These are phyloP conservation scores for Jackrogersella minutella DNA, from an alignment of 495 filamentous ascomycete species.

Conservation along the genomic window DNA sequence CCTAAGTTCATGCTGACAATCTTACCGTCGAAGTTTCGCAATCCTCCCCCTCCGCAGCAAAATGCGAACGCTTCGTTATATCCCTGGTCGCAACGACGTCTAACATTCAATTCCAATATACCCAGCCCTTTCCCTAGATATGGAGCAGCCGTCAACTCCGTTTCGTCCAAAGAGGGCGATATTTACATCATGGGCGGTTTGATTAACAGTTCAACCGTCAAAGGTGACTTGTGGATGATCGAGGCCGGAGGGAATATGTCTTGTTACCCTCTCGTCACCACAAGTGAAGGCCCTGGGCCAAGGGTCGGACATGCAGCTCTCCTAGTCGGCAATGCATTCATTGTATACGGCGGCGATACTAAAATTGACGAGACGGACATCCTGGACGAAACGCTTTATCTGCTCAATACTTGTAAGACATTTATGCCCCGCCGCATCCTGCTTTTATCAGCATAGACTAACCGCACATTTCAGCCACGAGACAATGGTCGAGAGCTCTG, in stretches of 20 bases:
- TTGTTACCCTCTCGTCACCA: constrained; percentile 90
- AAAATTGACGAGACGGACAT: constrained; percentile 92
- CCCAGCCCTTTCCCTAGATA: constrained; percentile 95
- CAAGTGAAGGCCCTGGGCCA: constrained; percentile 91
- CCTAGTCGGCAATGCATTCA: constrained; percentile 97
- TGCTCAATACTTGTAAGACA: constrained; percentile 93
- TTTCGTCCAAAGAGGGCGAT: constrained; percentile 93
- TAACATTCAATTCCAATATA: constrained; percentile 84
- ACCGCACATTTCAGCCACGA: constrained; percentile 71
- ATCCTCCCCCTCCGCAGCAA: constrained; percentile 46
- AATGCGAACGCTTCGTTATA: constrained; percentile 73
- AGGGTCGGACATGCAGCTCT: constrained; percentile 95
- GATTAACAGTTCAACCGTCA: constrained; percentile 91
- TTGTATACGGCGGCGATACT: constrained; percentile 98
- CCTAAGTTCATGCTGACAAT: constrained; percentile 21
- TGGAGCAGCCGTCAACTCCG: constrained; percentile 93
- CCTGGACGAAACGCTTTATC: constrained; percentile 93
- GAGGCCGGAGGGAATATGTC: constrained; percentile 88
- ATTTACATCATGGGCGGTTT: constrained; percentile 98
- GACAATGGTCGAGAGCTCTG: constrained; percentile 95
- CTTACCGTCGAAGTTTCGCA: constrained; percentile 51
- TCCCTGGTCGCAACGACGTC: constrained; percentile 90
- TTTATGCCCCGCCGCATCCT: constrained; percentile 21
- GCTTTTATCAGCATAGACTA: constrained; percentile 20
- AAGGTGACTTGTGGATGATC: constrained; percentile 97